Evolutionary conservation across 2,329 filamentous ascomycete genomes (phyloP), one percentile per base, ranked within the genome.

Genomic region (Botrytis porri): DNA sequence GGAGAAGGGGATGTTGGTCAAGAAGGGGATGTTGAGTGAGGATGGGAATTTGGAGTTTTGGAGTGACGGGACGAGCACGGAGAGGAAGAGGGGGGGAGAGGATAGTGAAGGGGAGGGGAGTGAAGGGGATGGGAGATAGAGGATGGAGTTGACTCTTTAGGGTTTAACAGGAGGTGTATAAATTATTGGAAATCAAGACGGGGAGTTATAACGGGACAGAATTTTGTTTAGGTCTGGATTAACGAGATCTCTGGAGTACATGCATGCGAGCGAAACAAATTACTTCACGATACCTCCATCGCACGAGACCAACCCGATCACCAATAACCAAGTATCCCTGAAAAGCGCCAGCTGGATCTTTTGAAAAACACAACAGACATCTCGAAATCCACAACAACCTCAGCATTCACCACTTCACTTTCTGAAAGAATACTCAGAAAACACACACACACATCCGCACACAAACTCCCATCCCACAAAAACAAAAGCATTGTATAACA

Each of bases 21-120:
- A 91, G 84, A 88, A 88, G 74, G 92, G 93, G 29, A 88, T 87
- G 41, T 80, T 95, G 45, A 89, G 92, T 69, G 88, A 90, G 76
- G 90, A 95, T 77, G 94, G 93, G n/a, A 93, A 97, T 80, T 84
- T 98, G 65, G 95, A 98, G 82, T 96, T 98, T 77, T 97, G 94
- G 92, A 91, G 93, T 43, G 93, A 97, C 76, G 79, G 78, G 29
- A 78, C 70, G 54, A 74, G 66, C 32, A 80, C 74, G 4, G 73
- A 76, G 73, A 75, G 76, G 43, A 60, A 51, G 32, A 63, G 71
- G 66, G 70, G 73, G 37, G 62, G 60, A 1, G 61, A 14, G 12
- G 61, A 9, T 12, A 7, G 9, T n/a, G n/a, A n/a, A 35, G n/a
- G 20, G 16, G 29, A 61, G 16, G 54, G 41, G 29, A 25, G 16